Percentiles rank a stretch among this genome's conserved stretches.
Evolutionary conservation across 1,284 basidiomycete genomes (phyloP).

Genomic region (Trichosporon coremiiforme): DNA sequence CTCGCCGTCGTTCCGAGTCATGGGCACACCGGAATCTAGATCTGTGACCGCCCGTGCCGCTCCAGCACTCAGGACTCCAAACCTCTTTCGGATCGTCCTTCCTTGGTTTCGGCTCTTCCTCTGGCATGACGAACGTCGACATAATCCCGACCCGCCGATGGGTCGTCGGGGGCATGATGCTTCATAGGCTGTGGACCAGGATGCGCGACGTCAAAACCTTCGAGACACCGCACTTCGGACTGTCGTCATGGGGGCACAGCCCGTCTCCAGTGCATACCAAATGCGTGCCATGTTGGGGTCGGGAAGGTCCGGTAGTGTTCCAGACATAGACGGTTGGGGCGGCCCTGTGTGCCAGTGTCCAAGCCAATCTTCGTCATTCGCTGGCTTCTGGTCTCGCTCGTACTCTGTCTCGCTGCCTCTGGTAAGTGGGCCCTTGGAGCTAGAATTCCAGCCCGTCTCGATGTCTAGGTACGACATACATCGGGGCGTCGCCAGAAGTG

Average conservation of each 20-base stretch:
- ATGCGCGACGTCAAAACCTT: background rate
- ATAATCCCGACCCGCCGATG: slow-evolving; percentile 6
- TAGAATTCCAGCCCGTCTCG: background rate
- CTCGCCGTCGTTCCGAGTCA: background rate
- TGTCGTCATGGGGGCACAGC: slow-evolving; percentile 9
- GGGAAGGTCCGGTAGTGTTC: background rate
- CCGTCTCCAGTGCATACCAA: background rate
- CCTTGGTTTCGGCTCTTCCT: slow-evolving; percentile 9
- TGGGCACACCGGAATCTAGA: slow-evolving; percentile 1
- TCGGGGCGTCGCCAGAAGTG: background rate
- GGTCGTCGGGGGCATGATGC: background rate
- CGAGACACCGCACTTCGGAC: background rate
- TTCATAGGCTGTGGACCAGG: background rate
- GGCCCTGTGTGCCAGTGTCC: background rate
- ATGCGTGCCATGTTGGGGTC: background rate
- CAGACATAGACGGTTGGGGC: background rate
- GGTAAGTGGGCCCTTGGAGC: background rate
- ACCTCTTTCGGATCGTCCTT: background rate
- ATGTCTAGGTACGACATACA: background rate
- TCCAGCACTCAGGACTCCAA: background rate
- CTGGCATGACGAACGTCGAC: slow-evolving; percentile 1
- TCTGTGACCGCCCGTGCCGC: background rate
- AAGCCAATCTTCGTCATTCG: background rate
- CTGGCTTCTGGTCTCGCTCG: background rate
- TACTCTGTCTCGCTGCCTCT: too few relatives aligned